Evolutionary conservation across 352 stramenopile species (phyloP).

Genomic region (Globisporangium cederbergense): DNA sequence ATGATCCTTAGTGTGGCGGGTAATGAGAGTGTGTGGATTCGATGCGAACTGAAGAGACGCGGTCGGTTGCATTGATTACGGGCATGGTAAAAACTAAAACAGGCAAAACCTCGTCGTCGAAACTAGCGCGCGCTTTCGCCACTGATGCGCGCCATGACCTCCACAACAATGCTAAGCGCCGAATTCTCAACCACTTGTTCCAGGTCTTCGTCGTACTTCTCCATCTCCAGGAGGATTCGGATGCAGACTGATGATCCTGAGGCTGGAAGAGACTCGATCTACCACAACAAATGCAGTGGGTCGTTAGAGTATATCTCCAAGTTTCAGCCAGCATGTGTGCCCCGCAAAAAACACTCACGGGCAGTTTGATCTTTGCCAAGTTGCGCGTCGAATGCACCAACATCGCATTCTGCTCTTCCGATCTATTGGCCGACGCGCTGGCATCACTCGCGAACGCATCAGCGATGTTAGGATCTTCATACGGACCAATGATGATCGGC

Average conservation of each 20-base stretch:
- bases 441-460: constrained; percentile 55
- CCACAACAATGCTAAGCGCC: constrained; percentile 40
- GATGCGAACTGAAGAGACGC: constrained; percentile 7
- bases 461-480: constrained; percentile 81
- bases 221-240: constrained; percentile 55
- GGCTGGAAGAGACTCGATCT: constrained; percentile 19
- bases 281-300: not conserved
- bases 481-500: constrained; percentile 66
- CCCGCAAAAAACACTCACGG: constrained; percentile 19
- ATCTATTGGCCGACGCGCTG: constrained; percentile 14
- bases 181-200: constrained; percentile 59
- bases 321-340: not conserved
- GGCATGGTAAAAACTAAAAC: not conserved
- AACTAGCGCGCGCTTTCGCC: not conserved
- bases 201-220: constrained; percentile 60
- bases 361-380: constrained; percentile 52
- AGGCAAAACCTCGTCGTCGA: not conserved
- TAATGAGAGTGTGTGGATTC: not conserved
- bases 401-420: constrained; percentile 40
- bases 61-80: not conserved
- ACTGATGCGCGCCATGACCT: constrained; percentile 36
- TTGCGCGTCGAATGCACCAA: constrained; percentile 48
- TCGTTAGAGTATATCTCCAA: not conserved
- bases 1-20: not conserved
- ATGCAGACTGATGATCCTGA: constrained; percentile 25